Evolutionary conservation across 495 filamentous ascomycete species (phyloP).

Genomic region (Aspergillus leporis): DNA sequence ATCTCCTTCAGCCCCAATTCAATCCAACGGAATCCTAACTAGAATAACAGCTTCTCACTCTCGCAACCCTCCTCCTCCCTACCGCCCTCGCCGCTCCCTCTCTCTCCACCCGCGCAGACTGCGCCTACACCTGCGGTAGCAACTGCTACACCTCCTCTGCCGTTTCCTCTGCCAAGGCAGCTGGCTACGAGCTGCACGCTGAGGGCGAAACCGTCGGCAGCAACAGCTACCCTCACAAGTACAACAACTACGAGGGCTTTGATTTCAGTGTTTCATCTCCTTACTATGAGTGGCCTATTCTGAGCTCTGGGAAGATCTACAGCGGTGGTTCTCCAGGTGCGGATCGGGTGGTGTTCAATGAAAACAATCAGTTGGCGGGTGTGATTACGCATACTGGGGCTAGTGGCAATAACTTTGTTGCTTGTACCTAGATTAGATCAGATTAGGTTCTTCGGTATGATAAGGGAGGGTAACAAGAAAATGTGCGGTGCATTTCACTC

Average conservation of each 20-base stretch:
- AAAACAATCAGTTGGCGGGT: constrained; percentile 48
- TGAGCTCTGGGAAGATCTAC: constrained; percentile 54
- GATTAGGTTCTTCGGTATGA: not conserved
- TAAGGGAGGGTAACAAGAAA: not conserved
- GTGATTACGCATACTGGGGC: constrained; percentile 72
- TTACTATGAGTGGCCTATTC: constrained; percentile 74
- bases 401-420: constrained; percentile 64
- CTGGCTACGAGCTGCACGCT: constrained; percentile 50
- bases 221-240: constrained; percentile 66
- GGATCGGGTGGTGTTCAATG: constrained; percentile 71
- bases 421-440: constrained; percentile 37
- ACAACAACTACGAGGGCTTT: constrained; percentile 76
- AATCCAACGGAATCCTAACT: not conserved
- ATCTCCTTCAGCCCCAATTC: not conserved
- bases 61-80: constrained; percentile 24
- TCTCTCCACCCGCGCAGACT: constrained; percentile 11
- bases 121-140: constrained; percentile 52
- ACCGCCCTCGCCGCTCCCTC: constrained; percentile 5
- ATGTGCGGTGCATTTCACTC: not conserved
- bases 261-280: constrained; percentile 61
- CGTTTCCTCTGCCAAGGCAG: constrained; percentile 49
- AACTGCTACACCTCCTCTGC: constrained; percentile 48
- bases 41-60: constrained; percentile 22
- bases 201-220: constrained; percentile 46
- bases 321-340: constrained; percentile 65